Base-by-base conservation (phyloP, 192 early-diverging fungal species). In the Jimgerdemannia lactiflua region DNA sequence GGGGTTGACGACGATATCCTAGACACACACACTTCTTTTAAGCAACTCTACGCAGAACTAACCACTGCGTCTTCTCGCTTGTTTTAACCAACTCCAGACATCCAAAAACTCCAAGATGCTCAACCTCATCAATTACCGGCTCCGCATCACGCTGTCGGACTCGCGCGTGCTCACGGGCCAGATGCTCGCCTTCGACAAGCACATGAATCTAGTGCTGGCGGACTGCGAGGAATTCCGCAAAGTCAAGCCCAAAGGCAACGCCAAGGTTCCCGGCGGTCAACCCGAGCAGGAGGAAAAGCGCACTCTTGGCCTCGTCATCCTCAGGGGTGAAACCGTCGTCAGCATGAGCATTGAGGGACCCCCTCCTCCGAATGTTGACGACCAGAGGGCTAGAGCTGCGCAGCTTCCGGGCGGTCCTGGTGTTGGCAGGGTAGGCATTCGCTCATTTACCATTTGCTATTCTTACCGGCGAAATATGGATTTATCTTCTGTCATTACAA, bases 101-200 rank as follows among this genome's bases (percentile, higher is more conserved):
- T 90, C 92, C 39, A 93, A 91, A 82, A 93, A 89, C 79, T 92
- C 93, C 6, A 96, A 96, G 87, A 96, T 99, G 89, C 89, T 96
- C 84, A 89, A 89, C 69, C 90, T 98, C 72, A 90, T 99, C 84
- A 99, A 99, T 87, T 94, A 96, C 87, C 89, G 95, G 54, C 91
- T 99, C 71, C 89, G 95, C 73, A 91, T 99, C 75, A 98, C 95
- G 65, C 83, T 99, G 70, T 85, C 90, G 40, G 98, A 99, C 82
- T 93, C 94, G 67, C 91, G 98, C 68, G 92, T 92, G 4, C 82
- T 99, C 75, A 91, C 97, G 9, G 98, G 98, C 43, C 96, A 98
- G 77, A 98, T 99, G 97, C 87, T 99, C 59, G 98, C 98, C 19
- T 99, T 99, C 76, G 98, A 99, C 85, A 97, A 98, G 82, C 95